Evolutionary conservation across 805 yeast genomes (phyloP).

Genomic region (Jamesozyma lodderae): DNA sequence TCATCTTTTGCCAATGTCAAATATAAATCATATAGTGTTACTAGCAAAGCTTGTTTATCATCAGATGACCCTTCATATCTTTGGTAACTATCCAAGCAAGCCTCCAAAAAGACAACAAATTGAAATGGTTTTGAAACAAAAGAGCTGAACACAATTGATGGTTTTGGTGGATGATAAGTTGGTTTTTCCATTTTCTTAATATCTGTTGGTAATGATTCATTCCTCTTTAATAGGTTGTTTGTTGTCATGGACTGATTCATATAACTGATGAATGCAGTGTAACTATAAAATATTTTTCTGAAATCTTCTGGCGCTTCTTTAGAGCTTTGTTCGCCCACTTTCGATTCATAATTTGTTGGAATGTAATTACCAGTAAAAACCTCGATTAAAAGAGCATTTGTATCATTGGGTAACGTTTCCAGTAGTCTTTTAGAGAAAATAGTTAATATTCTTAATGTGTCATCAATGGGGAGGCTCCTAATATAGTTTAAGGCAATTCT

Average conservation of each 20-base stretch:
- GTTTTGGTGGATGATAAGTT: constrained; percentile 86
- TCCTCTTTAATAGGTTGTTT: neutral
- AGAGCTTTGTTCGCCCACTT: neutral
- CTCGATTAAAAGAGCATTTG: constrained; percentile 73
- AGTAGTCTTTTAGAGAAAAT: constrained; percentile 58
- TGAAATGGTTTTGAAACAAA: constrained; percentile 81
- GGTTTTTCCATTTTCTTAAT: constrained; percentile 29
- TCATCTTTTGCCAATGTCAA: constrained; percentile 44
- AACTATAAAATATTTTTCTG: constrained; percentile 39
- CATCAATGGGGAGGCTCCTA: constrained; percentile 62
- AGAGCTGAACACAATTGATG: constrained; percentile 75
- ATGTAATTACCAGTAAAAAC: constrained; percentile 80
- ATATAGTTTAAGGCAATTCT: constrained; percentile 55
- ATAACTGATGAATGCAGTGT: constrained; percentile 49
- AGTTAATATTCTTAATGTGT: constrained; percentile 60
- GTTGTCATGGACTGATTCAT: constrained; percentile 31
- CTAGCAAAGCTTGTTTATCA: constrained; percentile 64
- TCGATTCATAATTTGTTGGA: constrained; percentile 31
- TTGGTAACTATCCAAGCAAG: constrained; percentile 73
- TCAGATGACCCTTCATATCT: constrained; percentile 56
- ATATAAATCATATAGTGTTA: constrained; percentile 78
- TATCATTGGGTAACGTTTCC: constrained; percentile 63
- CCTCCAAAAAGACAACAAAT: constrained; percentile 87
- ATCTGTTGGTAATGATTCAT: neutral
- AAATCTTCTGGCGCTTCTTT: constrained; percentile 3